These are phyloP conservation scores for Penicillium angulare DNA, from an alignment of 495 filamentous ascomycete species.

Conservation along the genomic window DNA sequence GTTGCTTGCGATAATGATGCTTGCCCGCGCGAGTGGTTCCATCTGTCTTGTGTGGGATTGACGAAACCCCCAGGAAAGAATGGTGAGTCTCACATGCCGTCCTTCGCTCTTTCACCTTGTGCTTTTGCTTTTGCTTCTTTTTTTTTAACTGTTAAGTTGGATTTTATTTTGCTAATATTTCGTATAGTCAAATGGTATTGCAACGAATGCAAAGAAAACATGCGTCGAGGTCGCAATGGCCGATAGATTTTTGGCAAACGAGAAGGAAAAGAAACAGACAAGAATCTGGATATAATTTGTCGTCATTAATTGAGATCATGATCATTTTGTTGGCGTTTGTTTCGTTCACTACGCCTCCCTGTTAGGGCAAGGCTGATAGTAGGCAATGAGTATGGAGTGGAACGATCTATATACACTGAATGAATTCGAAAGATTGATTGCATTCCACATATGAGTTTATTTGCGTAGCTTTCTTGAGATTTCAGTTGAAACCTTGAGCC, in stretches of 20 bases:
- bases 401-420: too few relatives aligned
- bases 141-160: not conserved
- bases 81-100: conserved; percentile 55
- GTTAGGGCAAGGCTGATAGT: too few relatives aligned
- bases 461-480: too few relatives aligned
- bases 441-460: too few relatives aligned
- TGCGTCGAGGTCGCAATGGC: conserved; percentile 53
- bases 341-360: too few relatives aligned
- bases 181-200: conserved; percentile 87
- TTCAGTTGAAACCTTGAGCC: too few relatives aligned
- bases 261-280: too few relatives aligned
- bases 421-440: too few relatives aligned
- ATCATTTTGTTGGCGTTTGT: too few relatives aligned
- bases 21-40: conserved; percentile 94
- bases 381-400: too few relatives aligned
- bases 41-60: conserved; percentile 87
- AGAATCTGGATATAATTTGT: not conserved
- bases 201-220: conserved; percentile 75
- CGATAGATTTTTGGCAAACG: conserved; percentile 15
- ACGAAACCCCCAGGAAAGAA: conserved; percentile 80
- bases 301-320: not conserved
- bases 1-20: conserved; percentile 90
- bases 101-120: not conserved
- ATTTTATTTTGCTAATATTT: conserved; percentile 26
- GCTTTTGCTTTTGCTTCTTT: conserved; percentile 5